These are phyloP conservation scores for Punica granatum DNA, from an alignment of 345 rosid species.

Conservation along the genomic window DNA sequence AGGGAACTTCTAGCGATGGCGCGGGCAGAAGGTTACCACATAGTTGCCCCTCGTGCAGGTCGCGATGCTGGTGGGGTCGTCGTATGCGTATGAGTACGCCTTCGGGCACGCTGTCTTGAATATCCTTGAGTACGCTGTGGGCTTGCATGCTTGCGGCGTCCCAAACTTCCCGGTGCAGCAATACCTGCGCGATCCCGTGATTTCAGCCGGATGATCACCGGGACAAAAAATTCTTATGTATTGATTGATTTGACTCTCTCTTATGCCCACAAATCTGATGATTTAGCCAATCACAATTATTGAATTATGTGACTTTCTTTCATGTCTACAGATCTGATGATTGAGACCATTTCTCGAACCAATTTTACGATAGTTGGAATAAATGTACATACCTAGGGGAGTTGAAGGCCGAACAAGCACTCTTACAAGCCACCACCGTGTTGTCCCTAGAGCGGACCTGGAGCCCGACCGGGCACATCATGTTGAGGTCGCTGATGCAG, in stretches of 20 bases:
- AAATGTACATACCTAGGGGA: conserved; percentile 34
- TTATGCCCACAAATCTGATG: no score
- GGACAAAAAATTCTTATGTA: not conserved
- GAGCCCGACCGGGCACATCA: conserved; percentile 74
- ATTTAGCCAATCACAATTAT: no score
- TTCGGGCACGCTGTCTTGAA: conserved; percentile 91
- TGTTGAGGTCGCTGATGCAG: conserved; percentile 73
- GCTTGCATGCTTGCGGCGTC: conserved; percentile 70
- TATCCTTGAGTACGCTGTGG: conserved; percentile 80
- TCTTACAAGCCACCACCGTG: conserved; percentile 79
- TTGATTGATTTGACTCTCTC: no score
- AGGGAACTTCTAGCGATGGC: conserved; percentile 22
- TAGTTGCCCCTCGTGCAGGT: conserved; percentile 74
- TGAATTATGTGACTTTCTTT: no score
- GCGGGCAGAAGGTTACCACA: conserved; percentile 82
- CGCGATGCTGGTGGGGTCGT: conserved; percentile 84
- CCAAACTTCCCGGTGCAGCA: conserved; percentile 89
- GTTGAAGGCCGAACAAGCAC: conserved; percentile 86
- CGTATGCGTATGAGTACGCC: conserved; percentile 90
- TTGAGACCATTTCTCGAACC: no score
- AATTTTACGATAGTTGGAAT: no score
- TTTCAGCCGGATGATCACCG: not conserved
- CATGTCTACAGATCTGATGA: no score
- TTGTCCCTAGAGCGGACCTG: conserved; percentile 64
- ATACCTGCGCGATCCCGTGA: conserved; percentile 21